Percentiles rank a stretch among this genome's conserved stretches.
Conservation (phyloP, 352 stramenopile species). For the Globisporangium takayamanum region DNA sequence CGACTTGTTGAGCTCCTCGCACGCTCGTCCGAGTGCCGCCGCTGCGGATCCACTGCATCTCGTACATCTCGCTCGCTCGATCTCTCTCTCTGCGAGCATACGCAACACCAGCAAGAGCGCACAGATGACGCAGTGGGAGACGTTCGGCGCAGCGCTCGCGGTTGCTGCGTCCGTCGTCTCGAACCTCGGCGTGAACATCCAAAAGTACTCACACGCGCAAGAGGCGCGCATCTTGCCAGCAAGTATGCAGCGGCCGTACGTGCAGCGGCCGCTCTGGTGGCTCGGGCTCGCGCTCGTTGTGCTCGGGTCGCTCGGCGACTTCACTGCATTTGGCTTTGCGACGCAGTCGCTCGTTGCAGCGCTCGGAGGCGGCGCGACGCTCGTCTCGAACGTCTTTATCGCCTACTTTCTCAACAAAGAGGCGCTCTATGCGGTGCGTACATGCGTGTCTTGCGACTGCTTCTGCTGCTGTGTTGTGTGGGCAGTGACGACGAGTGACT, state of each 20-base stretch:
- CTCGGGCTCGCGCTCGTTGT: slow-evolving; percentile 72
- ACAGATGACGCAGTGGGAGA: slow-evolving; percentile 61
- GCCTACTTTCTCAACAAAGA: slow-evolving; percentile 84
- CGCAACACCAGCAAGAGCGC: too few species aligned
- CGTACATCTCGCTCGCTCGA: background rate
- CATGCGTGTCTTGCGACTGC: background rate
- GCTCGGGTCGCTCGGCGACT: slow-evolving; percentile 82
- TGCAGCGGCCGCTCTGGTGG: slow-evolving; percentile 86
- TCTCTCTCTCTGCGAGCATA: background rate
- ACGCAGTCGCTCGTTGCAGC: slow-evolving; percentile 86
- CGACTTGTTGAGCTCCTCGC: too few species aligned
- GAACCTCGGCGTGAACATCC: slow-evolving; percentile 88
- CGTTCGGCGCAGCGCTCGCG: slow-evolving; percentile 74
- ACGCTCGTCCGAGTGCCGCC: too few species aligned
- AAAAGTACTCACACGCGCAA: slow-evolving; percentile 82
- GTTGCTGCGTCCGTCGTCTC: slow-evolving; percentile 78
- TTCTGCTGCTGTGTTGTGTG: background rate
- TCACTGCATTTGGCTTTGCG: slow-evolving; percentile 86
- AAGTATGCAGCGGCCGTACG: slow-evolving; percentile 61
- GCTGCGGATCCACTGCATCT: background rate
- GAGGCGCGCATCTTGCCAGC: slow-evolving; percentile 38
- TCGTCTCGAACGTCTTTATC: slow-evolving; percentile 86
- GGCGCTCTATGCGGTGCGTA: slow-evolving; percentile 47
- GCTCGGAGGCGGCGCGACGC: slow-evolving; percentile 76
- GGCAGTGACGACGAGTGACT: background rate